These are phyloP conservation scores for Proliferodiscus dingleyae DNA, from an alignment of 2,329 filamentous ascomycete species.

Conservation along the genomic window DNA sequence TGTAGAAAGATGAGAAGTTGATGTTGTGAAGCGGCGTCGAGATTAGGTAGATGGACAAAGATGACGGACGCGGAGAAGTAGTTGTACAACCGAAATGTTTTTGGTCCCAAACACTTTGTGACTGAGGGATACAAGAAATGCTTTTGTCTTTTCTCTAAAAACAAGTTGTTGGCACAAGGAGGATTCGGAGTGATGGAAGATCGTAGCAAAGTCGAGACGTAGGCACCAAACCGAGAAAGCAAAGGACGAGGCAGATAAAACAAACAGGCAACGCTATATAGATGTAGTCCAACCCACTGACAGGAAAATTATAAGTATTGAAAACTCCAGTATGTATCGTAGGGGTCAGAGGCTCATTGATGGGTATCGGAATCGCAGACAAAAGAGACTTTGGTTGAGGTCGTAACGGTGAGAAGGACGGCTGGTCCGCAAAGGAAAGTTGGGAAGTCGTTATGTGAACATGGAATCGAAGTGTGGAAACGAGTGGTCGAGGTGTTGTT, in stretches of 20 bases:
- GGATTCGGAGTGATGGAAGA: slow-evolving; percentile 23
- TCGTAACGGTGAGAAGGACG: slow-evolving; percentile 31
- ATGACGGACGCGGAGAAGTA: slow-evolving; percentile 23
- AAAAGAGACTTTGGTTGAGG: slow-evolving; percentile 45
- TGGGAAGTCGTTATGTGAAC: slow-evolving; percentile 33
- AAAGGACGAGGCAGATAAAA: slow-evolving; percentile 24
- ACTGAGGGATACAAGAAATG: slow-evolving; percentile 28
- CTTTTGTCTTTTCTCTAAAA: slow-evolving; percentile 35
- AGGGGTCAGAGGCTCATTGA: slow-evolving; percentile 38
- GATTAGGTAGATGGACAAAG: slow-evolving; percentile 22
- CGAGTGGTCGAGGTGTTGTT: slow-evolving; percentile 27
- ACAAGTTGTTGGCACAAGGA: slow-evolving; percentile 29
- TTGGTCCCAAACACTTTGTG: slow-evolving; percentile 22
- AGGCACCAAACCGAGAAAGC: slow-evolving; percentile 13
- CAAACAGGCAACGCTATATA: slow-evolving; percentile 35
- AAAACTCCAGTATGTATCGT: slow-evolving; percentile 33
- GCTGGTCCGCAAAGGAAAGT: slow-evolving; percentile 30
- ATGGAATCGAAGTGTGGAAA: slow-evolving; percentile 28
- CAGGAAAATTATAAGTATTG: slow-evolving; percentile 27
- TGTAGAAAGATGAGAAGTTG: slow-evolving; percentile 5
- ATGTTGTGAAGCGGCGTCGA: slow-evolving; percentile 11
- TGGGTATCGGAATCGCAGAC: slow-evolving; percentile 41
- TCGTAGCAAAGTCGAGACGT: slow-evolving; percentile 14
- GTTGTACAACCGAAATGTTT: slow-evolving; percentile 31
- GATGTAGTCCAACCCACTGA: slow-evolving; percentile 30